phyloP scores from a whole-genome alignment of 2,329 filamentous ascomycete species.

The Calonectria fujianensis region DNA sequence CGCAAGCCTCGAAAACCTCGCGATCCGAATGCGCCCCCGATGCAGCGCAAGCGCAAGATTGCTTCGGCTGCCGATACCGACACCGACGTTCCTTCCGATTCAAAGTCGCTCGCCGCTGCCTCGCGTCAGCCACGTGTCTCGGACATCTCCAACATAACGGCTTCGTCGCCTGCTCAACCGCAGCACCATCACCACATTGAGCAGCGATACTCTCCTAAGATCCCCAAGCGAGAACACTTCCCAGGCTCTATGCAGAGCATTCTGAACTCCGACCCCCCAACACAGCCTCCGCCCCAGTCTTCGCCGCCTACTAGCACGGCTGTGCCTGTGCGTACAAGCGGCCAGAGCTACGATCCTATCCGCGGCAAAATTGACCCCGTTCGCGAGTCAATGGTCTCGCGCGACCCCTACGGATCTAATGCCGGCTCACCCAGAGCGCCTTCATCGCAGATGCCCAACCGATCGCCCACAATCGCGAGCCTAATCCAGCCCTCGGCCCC shows the following conservation, averaged over 20 bases:
- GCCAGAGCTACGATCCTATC: constrained; percentile 93
- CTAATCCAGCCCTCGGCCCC: constrained; percentile 79
- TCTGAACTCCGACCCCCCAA: constrained; percentile 69
- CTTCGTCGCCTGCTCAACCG: constrained; percentile 54
- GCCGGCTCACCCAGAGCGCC: constrained; percentile 70
- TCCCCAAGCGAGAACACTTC: constrained; percentile 71
- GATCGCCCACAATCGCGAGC: constrained; percentile 91
- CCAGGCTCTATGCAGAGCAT: constrained; percentile 74
- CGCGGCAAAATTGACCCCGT: constrained; percentile 83
- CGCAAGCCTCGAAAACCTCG: constrained; percentile 74
- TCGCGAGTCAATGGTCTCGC: constrained; percentile 75
- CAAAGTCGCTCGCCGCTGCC: constrained; percentile 58
- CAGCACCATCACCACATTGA: constrained; percentile 57
- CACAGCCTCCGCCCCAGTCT: constrained; percentile 49
- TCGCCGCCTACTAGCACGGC: constrained; percentile 64
- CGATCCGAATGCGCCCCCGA: constrained; percentile 75
- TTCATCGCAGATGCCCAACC: constrained; percentile 57
- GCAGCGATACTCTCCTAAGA: constrained; percentile 65
- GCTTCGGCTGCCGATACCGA: constrained; percentile 63
- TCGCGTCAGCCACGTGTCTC: constrained; percentile 50
- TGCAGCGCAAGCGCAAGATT: constrained; percentile 74
- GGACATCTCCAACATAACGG: constrained; percentile 52
- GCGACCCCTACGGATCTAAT: constrained; percentile 68
- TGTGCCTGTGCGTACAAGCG: constrained; percentile 76
- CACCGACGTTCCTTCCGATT: constrained; percentile 60